These are phyloP conservation scores for Termitomyces sp. DNA, from an alignment of 1,284 basidiomycete genomes.

Conservation along the genomic window DNA sequence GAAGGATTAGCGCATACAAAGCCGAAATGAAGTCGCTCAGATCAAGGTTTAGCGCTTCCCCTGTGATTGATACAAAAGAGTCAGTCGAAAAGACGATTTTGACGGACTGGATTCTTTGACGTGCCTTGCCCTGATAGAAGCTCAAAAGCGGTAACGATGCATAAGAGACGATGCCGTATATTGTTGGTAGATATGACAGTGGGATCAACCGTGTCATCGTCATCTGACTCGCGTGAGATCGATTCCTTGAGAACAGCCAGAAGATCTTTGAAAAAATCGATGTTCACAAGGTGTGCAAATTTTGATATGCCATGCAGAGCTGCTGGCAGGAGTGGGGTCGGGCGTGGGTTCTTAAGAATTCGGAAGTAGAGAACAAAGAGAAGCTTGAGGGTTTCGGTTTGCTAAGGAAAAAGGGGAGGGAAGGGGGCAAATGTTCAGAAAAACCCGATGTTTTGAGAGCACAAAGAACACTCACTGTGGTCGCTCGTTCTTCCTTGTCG, in stretches of 20 bases:
- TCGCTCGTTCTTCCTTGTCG: slow-evolving; percentile 85
- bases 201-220: slow-evolving; percentile 34
- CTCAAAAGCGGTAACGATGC: slow-evolving; percentile 95
- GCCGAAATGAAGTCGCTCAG: slow-evolving; percentile 83
- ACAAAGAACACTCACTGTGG: slow-evolving; percentile 54
- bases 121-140: slow-evolving; percentile 91
- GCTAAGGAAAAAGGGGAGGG: slow-evolving; percentile 42
- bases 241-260: slow-evolving; percentile 83
- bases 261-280: slow-evolving; percentile 98
- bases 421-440: background rate
- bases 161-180: slow-evolving; percentile 70
- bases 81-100: slow-evolving; percentile 7
- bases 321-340: slow-evolving; percentile 79
- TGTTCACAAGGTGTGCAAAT: slow-evolving; percentile 95
- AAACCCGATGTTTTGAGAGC: slow-evolving; percentile 6
- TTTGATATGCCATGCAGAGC: slow-evolving; percentile 90
- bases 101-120: slow-evolving; percentile 18
- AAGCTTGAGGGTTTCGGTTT: slow-evolving; percentile 97
- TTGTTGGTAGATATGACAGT: slow-evolving; percentile 26
- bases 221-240: slow-evolving; percentile 49
- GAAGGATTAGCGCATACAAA: slow-evolving; percentile 67
- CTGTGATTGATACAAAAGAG: slow-evolving; percentile 33
- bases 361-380: slow-evolving; percentile 98
- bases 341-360: slow-evolving; percentile 86
- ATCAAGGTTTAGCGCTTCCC: slow-evolving; percentile 95